Conservation (phyloP, 768 basidiomycete genomes). For the Phlebiopsis flavidoalba region DNA sequence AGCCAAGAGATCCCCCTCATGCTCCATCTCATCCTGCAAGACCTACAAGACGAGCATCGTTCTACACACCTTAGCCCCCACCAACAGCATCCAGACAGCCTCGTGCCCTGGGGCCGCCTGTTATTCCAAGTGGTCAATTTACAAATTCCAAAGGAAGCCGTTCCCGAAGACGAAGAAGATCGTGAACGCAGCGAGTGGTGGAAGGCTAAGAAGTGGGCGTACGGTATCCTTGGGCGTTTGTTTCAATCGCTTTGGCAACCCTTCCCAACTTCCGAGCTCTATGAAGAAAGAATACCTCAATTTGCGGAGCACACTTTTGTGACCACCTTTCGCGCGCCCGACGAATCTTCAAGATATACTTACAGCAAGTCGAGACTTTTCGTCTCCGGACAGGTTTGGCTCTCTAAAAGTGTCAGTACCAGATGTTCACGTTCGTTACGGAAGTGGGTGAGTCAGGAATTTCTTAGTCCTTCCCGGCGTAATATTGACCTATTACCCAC, state of each 20-base stretch:
- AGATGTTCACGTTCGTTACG: conserved; percentile 80
- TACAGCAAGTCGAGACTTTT: conserved; percentile 66
- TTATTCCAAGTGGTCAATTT: conserved; percentile 78
- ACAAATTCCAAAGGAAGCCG: conserved; percentile 54
- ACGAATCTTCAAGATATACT: conserved; percentile 73
- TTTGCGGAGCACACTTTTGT: conserved; percentile 81
- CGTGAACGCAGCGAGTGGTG: conserved; percentile 83
- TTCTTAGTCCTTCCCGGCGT: not conserved
- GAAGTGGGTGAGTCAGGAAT: conserved; percentile 63
- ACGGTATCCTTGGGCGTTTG: conserved; percentile 68
- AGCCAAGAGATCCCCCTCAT: conserved; percentile 75
- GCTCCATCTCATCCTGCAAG: conserved; percentile 83
- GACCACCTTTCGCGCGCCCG: conserved; percentile 70
- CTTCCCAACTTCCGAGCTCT: conserved; percentile 74
- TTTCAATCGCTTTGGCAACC: conserved; percentile 86
- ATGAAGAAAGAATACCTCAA: conserved; percentile 60
- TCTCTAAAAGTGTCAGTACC: conserved; percentile 82
- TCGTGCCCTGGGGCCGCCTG: conserved; percentile 85
- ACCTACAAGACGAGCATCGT: conserved; percentile 80
- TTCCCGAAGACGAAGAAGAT: conserved; percentile 71
- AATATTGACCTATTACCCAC: not conserved
- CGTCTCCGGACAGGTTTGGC: conserved; percentile 70
- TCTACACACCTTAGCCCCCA: conserved; percentile 62
- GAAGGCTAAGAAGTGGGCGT: conserved; percentile 93
- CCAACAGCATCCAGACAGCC: conserved; percentile 68